Evolutionary conservation across 2,329 filamentous ascomycete genomes (phyloP), one percentile per base, ranked within the genome.

Genomic region (Epichloe festucae): DNA sequence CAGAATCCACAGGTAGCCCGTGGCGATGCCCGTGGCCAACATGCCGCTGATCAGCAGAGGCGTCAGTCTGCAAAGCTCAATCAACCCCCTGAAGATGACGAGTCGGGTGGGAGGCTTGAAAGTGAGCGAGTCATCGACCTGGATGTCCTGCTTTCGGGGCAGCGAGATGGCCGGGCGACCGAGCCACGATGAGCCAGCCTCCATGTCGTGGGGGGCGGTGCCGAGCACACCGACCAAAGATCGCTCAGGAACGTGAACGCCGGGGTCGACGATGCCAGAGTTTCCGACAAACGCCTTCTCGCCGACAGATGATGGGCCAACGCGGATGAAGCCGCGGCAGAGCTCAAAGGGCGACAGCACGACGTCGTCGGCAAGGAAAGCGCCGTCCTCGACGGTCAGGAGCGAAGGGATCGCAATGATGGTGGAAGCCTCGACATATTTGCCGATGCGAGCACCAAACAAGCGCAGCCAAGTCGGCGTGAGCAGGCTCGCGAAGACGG

Each of bases 351-450:
- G 56, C 12, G 57, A 55, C 17, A 57, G 42, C 3, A 56, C 31
- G 1, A 58, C 57, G 27, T 59, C 56, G 46, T 59, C 57, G 40
- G 57, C 56, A 8, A 59, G 54, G 36, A 59, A 59, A 5, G 56
- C 56, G 11, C 53, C 49, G 50, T 59, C 56, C 3, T 57, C 34
- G 17, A 59, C 55, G 3, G 45, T 48, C 15, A 59, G 50, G 4
- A 59, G 54, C 3, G 56, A 58, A 17, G 56, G 56, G 11, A 57
- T 48, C 12, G 55, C 50, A 4, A 59, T 47, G 2, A 59, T 50
- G 7, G 57, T 59, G 8, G 53, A 56, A 5, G 56, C 45, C 48
- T 59, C 57, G 17, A 59, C 57, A 36, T 55, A 44, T 45, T 42
- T 44, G 5, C 56, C 57, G 15, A 59, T 49, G 11, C 52, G 53